phyloP scores from a whole-genome alignment of 1,139 yeast genomes.

The Lodderomyces metapsilosis region DNA sequence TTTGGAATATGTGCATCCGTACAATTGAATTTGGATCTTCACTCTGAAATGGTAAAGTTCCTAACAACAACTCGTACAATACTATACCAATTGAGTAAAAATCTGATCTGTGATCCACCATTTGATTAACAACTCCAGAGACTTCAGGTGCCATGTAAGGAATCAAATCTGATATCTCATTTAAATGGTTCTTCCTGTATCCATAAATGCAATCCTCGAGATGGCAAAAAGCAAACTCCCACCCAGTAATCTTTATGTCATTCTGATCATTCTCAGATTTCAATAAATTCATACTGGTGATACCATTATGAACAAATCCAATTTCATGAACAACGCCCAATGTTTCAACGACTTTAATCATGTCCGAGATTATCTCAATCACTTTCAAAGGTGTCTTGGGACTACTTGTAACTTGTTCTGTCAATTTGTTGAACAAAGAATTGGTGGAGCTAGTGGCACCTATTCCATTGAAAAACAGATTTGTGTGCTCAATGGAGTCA shows the following conservation, averaged over 20 bases:
- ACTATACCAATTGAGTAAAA: conserved; percentile 52
- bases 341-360: conserved; percentile 33
- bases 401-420: conserved; percentile 14
- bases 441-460: conserved; percentile 7
- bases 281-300: conserved; percentile 40
- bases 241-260: conserved; percentile 43
- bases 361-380: conserved; percentile 31
- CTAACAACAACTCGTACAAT: conserved; percentile 47
- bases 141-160: conserved; percentile 57
- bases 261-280: conserved; percentile 22
- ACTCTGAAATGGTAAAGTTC: conserved; percentile 45
- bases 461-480: conserved; percentile 6
- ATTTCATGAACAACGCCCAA: conserved; percentile 39
- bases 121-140: conserved; percentile 38
- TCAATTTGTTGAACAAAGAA: conserved; percentile 8
- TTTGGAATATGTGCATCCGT: conserved; percentile 42
- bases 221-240: conserved; percentile 51
- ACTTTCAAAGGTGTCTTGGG: conserved; percentile 24
- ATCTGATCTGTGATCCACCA: conserved; percentile 51
- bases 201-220: conserved; percentile 43
- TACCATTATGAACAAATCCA: conserved; percentile 52
- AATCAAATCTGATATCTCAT: conserved; percentile 34
- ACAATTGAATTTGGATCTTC: conserved; percentile 41
- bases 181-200: conserved; percentile 28
- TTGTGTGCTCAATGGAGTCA: conserved; percentile 6